These are phyloP conservation scores for Metarhizium sp. DNA, from an alignment of 2,329 filamentous ascomycete genomes.

Conservation along the genomic window DNA sequence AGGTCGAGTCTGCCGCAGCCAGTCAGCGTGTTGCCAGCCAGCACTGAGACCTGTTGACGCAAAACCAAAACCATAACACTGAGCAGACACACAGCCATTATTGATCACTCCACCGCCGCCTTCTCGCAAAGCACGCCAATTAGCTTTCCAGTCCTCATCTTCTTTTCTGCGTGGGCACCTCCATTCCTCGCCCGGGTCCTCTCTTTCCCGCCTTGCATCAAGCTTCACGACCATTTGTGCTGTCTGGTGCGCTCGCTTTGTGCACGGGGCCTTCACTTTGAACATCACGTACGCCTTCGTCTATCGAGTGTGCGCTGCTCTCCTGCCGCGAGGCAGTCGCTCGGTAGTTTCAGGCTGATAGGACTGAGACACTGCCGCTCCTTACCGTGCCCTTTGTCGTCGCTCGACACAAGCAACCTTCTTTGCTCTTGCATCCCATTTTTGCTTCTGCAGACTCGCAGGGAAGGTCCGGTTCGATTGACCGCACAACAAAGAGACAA, in stretches of 20 bases:
- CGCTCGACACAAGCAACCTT: not conserved
- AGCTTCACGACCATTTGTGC: not conserved
- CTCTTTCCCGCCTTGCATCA: not conserved
- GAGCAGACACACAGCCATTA: not conserved
- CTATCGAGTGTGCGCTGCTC: not conserved
- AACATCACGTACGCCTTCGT: not conserved
- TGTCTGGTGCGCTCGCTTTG: not conserved
- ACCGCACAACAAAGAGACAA: not conserved
- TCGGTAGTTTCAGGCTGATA: conserved; percentile 1
- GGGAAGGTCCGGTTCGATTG: not conserved
- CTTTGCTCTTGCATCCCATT: not conserved
- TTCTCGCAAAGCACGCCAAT: not conserved
- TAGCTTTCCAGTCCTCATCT: not conserved
- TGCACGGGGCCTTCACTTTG: not conserved
- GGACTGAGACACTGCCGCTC: not conserved
- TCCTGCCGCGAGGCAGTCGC: not conserved
- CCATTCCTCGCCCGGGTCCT: not conserved
- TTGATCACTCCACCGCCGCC: not conserved
- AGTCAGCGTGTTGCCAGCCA: not conserved
- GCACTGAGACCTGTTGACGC: not conserved
- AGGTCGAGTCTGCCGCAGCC: no score
- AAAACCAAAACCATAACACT: not conserved
- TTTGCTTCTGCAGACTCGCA: not conserved
- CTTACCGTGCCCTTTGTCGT: not conserved
- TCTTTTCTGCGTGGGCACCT: not conserved